Conservation (phyloP, 2,329 filamentous ascomycete species). For the Coniella vitis region DNA sequence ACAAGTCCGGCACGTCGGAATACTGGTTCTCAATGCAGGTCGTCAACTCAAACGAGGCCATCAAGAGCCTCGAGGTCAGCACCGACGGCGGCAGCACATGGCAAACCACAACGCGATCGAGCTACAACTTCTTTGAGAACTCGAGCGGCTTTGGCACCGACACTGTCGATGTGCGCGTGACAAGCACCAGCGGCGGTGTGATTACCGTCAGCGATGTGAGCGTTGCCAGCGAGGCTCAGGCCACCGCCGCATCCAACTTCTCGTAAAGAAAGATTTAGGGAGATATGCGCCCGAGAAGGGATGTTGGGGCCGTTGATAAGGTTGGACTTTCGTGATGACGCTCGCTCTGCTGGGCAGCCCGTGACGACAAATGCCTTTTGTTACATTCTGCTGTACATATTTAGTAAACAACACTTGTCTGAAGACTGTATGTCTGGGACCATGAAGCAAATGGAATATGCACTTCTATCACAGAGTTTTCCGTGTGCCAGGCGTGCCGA, state of each 20-base stretch:
- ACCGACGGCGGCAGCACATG: constrained; percentile 53
- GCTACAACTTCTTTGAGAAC: constrained; percentile 59
- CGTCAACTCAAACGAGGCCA: constrained; percentile 52
- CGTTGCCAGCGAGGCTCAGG: constrained; percentile 28
- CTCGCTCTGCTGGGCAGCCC: too few species aligned
- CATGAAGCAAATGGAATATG: neutral
- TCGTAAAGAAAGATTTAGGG: constrained; percentile 4
- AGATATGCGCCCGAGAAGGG: too few species aligned
- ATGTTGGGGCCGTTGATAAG: neutral
- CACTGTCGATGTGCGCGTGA: constrained; percentile 49
- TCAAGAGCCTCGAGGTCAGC: constrained; percentile 52
- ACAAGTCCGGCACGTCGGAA: constrained; percentile 36
- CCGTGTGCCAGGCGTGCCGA: too few species aligned
- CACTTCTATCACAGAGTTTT: neutral
- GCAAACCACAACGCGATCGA: constrained; percentile 45
- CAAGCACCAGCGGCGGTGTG: constrained; percentile 41
- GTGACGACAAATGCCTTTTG: neutral
- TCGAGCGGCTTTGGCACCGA: constrained; percentile 47
- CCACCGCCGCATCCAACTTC: constrained; percentile 28
- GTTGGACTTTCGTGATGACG: neutral
- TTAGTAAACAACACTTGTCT: neutral
- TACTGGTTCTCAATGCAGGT: constrained; percentile 53
- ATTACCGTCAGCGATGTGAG: constrained; percentile 46
- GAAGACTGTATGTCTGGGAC: neutral
- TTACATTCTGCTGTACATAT: constrained; percentile 11